Conservation (phyloP, 208 protist species). For the Wallacemonas sp. region DNA sequence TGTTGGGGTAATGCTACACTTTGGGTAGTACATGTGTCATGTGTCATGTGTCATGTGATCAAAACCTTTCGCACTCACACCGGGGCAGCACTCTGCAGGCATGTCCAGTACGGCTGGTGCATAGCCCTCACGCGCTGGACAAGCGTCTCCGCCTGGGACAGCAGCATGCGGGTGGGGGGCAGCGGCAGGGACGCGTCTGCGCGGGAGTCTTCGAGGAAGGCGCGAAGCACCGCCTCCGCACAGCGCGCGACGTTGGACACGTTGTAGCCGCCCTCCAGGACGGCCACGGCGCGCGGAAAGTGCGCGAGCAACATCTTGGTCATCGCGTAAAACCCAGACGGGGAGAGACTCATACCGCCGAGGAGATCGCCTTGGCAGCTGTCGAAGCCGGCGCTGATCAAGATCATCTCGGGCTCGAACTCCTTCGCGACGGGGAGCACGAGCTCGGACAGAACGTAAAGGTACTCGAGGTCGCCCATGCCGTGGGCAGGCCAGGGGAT, state of each 20-base stretch:
- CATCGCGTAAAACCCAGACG: slow-evolving; percentile 84
- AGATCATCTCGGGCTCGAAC: slow-evolving; percentile 92
- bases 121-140: slow-evolving; percentile 35
- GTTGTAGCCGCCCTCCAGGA: slow-evolving; percentile 92
- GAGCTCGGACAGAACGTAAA: slow-evolving; percentile 91
- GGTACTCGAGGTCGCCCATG: slow-evolving; percentile 95
- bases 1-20: too few species aligned
- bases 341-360: slow-evolving; percentile 82
- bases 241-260: slow-evolving; percentile 79
- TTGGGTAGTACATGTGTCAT: too few species aligned
- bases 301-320: slow-evolving; percentile 50
- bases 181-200: slow-evolving; percentile 20
- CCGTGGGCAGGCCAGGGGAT: slow-evolving; percentile 87
- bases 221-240: slow-evolving; percentile 81
- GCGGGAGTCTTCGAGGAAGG: slow-evolving; percentile 47
- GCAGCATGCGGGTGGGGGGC: slow-evolving; percentile 57
- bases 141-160: slow-evolving; percentile 43
- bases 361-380: slow-evolving; percentile 93
- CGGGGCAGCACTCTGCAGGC: too few species aligned
- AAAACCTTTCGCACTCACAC: too few species aligned
- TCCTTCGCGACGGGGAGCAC: slow-evolving; percentile 88
- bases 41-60: too few species aligned
- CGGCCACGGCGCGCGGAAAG: slow-evolving; percentile 69
- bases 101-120: slow-evolving; percentile 36
- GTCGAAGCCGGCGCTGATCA: slow-evolving; percentile 97